phyloP scores from a whole-genome alignment of 805 yeast species.

The Sugiyamaella mastotermitis region DNA sequence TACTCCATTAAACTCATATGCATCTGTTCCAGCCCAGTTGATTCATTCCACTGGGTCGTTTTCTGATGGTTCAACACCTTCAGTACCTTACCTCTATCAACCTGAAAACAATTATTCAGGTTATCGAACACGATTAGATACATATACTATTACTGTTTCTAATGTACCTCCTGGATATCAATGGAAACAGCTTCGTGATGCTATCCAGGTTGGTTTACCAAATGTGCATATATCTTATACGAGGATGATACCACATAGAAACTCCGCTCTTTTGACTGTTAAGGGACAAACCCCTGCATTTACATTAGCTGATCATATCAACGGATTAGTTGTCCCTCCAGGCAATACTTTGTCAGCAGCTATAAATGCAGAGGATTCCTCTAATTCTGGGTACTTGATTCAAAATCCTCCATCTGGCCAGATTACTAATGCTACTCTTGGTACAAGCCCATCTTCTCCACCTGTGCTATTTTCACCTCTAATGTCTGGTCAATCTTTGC shows the following conservation, averaged over 20 bases:
- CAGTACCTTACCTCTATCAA: too few relatives aligned
- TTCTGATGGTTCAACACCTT: too few relatives aligned
- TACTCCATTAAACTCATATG: too few relatives aligned
- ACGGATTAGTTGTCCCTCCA: conserved; percentile 11
- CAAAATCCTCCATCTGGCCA: background rate
- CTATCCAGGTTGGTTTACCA: conserved; percentile 11
- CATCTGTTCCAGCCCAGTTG: too few relatives aligned
- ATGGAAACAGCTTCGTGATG: conserved; percentile 31
- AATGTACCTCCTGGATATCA: conserved; percentile 14
- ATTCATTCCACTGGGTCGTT: too few relatives aligned
- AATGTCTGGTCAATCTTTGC: conserved; percentile 10
- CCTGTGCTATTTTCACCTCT: conserved; percentile 11
- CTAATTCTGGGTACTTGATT: background rate
- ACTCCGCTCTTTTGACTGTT: conserved; percentile 13
- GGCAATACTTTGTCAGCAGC: conserved; percentile 11
- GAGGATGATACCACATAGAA: conserved; percentile 14
- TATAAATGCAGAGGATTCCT: conserved; percentile 3
- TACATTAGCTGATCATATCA: conserved; percentile 8
- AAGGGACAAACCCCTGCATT: conserved; percentile 15
- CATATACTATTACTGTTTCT: conserved; percentile 7
- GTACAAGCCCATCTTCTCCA: conserved; percentile 2
- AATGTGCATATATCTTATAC: conserved; percentile 13
- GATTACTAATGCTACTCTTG: background rate
- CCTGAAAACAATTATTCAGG: background rate
- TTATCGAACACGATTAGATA: conserved; percentile 4